Base-by-base conservation (phyloP, 225 moss, liverwort and hornwort species). In the Antitrichia curtipendula region DNA sequence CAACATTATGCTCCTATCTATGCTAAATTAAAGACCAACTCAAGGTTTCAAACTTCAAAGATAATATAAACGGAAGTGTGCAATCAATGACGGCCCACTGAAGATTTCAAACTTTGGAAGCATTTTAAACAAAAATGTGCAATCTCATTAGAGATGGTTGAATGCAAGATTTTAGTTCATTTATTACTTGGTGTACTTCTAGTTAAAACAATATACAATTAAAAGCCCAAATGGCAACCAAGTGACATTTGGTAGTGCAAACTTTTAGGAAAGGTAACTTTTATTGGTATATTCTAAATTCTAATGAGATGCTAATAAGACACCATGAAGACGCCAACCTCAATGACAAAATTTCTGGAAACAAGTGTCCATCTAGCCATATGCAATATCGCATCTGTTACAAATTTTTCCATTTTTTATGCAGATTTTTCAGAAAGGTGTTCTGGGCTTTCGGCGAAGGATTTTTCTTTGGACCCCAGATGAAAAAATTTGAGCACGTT, bases 1-100 rank as follows among this genome's bases (percentile, higher is more conserved):
- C 38, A 38, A 10, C 2, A 9, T 13, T n/a, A 23, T 1, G 1
- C 14, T 16, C 5, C 5, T 25, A 15, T 41, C 5, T 0, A 0
- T 0, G 0, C 24, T 24, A 41, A 43, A 25, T 71, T 16, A 43
- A 27, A 16, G 10, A 29, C 10, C 6, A 0, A 27, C n/a, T n/a
- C n/a, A n/a, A 71, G 43, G 10, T 29, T 73, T 73, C 31, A 29
- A 45, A 72, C 19, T 6, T 73, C 2, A 31, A 0, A 47, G 2
- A 18, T 29, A 29, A 43, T 27, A 41, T 16, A 10, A 45, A 10
- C 0, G 1, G 2, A 49, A 31, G 19, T 1, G 1, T 47, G 31
- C 18, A 47, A 74, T 7, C 12, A 4, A 1, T 47, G 47, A 31
- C 0, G 2, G 49, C 12, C 29, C 19, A 73, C 1, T 0, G 1